Base-by-base conservation (phyloP, 306 rosid genomes). In the Inga leiocalycina region DNA sequence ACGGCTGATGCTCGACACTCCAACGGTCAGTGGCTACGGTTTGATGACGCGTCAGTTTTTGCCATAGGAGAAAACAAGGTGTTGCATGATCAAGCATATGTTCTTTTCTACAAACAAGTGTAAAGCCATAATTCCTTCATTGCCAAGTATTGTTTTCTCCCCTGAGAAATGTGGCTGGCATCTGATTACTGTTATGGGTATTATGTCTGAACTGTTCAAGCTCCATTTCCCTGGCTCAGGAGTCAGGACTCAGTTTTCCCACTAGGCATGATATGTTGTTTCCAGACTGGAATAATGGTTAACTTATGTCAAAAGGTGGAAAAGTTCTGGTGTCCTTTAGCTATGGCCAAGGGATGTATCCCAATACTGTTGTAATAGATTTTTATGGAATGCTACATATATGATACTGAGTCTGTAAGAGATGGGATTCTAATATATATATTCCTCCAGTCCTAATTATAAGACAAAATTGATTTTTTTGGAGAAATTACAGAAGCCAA, bases 61-160 rank as follows among this genome's bases (percentile, higher is more conserved):
- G 81, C 94, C 67, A 91, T 96, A n/a, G 92, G 93, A 79, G 71
- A 86, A 48, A 80, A 82, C 41, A 85, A 90, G 80, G 99, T 96
- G 84, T 84, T 90, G 83, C 99, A 96, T 83, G 97, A 94, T 56
- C 96, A 87, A 76, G 99, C 99, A 11, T 96, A 96, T 78, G 98
- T 96, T 54, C 95, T 96, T 61, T 84, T 96, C 88, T 96, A 96
- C 89, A 89, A 85, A 85, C 96, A 87, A 83, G 81, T 85, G 78
- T 86, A 88, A 88, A 80, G 59, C 54, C 37, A 35, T 75, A 74
- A 75, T 64, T 24, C 70, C 79, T 39, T 41, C 43, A 75, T 4
- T 56, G 67, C 80, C 20, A 5, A 30, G 20, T 17, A 22, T 19
- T 30, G 43, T 22, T 20, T 34, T 13, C 48, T 52, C 57, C 79